These are phyloP conservation scores for Aspergillus cejpii DNA, from an alignment of 2,329 filamentous ascomycete genomes.

Conservation along the genomic window DNA sequence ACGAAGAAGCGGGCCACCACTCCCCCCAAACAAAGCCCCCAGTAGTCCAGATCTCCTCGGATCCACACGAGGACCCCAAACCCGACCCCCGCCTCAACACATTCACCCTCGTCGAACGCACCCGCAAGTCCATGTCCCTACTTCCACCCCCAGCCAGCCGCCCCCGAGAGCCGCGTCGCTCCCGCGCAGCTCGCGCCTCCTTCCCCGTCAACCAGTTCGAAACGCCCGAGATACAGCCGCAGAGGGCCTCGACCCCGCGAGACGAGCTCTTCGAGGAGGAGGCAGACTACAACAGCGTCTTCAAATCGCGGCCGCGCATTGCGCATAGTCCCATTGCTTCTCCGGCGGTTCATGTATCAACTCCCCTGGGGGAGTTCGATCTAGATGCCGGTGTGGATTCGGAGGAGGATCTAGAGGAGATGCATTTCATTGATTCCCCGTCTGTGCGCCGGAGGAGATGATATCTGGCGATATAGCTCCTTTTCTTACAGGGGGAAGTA, in stretches of 20 bases:
- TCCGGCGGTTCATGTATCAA: constrained; percentile 35
- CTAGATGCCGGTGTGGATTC: constrained; percentile 19
- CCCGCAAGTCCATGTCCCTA: constrained; percentile 70
- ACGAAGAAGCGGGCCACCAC: not conserved
- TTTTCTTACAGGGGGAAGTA: too few relatives aligned
- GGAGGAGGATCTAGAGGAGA: constrained; percentile 16
- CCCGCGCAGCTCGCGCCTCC: constrained; percentile 29
- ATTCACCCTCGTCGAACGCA: constrained; percentile 64
- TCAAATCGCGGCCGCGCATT: constrained; percentile 75
- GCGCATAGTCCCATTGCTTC: constrained; percentile 61
- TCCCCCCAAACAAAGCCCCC: constrained; percentile 1
- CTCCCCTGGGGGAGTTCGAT: constrained; percentile 21
- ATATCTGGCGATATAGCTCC: not conserved
- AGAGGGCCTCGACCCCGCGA: constrained; percentile 47
- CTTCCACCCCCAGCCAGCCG: constrained; percentile 38
- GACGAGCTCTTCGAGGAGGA: constrained; percentile 66
- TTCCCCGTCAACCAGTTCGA: constrained; percentile 54
- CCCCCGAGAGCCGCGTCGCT: constrained; percentile 16
- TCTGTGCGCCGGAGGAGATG: constrained; percentile 13
- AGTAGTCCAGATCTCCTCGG: constrained; percentile 1
- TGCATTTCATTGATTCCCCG: constrained; percentile 21
- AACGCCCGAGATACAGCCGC: constrained; percentile 40
- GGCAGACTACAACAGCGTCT: constrained; percentile 72
- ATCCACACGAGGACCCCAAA: constrained; percentile 4
- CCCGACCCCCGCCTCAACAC: constrained; percentile 12